Evolutionary conservation across 306 rosid species (phyloP).

Genomic region (Corylus avellana): DNA sequence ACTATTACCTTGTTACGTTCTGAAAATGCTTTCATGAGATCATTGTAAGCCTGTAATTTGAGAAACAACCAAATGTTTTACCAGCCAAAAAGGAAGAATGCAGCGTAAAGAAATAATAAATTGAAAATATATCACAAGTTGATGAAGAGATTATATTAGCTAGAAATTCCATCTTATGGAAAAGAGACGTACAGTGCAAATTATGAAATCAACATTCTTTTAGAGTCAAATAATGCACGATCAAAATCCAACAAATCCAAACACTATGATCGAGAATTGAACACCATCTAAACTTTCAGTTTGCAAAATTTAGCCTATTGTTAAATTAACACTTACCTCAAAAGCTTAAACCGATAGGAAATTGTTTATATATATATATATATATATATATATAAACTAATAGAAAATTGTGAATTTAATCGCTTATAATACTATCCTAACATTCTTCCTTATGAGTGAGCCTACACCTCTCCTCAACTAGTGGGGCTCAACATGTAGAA

Average conservation of each 20-base stretch:
- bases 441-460: too few relatives aligned
- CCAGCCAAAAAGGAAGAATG: conserved; percentile 8
- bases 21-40: conserved; percentile 79
- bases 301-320: neutral
- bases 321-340: too few relatives aligned
- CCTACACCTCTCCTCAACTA: too few relatives aligned
- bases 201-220: neutral
- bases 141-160: conserved; percentile 1
- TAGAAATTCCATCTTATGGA: conserved; percentile 1
- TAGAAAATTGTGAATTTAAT: too few relatives aligned
- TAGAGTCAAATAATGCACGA: neutral
- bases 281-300: neutral
- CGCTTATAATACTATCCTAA: too few relatives aligned
- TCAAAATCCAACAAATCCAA: neutral
- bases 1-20: conserved; percentile 83
- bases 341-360: too few relatives aligned
- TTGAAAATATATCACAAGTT: neutral
- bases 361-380: too few relatives aligned
- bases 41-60: conserved; percentile 72
- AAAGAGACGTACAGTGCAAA: neutral
- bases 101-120: neutral
- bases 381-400: too few relatives aligned
- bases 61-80: conserved; percentile 22
- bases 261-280: neutral
- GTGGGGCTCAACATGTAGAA: too few relatives aligned